Evolutionary conservation across 2,329 filamentous ascomycete species (phyloP).

Genomic region (Colletotrichum spaethianum): DNA sequence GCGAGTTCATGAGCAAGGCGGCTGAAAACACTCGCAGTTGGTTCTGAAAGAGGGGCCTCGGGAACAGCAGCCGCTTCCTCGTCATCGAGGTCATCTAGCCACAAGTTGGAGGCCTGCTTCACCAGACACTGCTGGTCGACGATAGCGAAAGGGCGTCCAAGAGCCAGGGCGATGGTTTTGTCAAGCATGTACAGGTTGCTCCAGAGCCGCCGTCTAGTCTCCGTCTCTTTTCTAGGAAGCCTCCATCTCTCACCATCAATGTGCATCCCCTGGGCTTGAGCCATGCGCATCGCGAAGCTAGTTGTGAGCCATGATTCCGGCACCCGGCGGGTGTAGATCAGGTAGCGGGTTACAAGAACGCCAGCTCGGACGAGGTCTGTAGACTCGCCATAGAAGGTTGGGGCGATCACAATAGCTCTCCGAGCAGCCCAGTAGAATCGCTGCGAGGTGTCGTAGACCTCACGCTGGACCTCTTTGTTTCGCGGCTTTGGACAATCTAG

Average conservation of each 20-base stretch:
- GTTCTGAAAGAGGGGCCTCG: constrained; percentile 48
- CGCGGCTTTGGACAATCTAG: constrained; percentile 51
- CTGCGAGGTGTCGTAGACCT: constrained; percentile 55
- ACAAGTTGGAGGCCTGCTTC: constrained; percentile 55
- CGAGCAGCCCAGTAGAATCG: constrained; percentile 58
- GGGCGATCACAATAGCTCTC: constrained; percentile 56
- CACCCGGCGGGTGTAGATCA: constrained; percentile 54
- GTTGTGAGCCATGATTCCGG: constrained; percentile 58
- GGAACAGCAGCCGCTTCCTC: constrained; percentile 46
- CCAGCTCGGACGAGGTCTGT: constrained; percentile 57
- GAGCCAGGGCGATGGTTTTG: constrained; percentile 55
- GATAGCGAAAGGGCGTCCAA: constrained; percentile 57
- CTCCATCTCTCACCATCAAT: constrained; percentile 58
- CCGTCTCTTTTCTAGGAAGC: constrained; percentile 52
- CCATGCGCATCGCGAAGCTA: constrained; percentile 59
- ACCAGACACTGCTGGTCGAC: constrained; percentile 55
- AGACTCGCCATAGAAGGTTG: constrained; percentile 58
- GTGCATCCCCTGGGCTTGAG: constrained; percentile 59
- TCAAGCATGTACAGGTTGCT: constrained; percentile 56
- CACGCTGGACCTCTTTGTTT: constrained; percentile 52
- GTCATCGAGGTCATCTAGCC: constrained; percentile 52
- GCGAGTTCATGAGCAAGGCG: constrained; percentile 51
- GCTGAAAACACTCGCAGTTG: constrained; percentile 52
- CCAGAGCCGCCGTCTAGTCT: constrained; percentile 56
- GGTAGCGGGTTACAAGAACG: constrained; percentile 55